Conservation (phyloP, 2,329 filamentous ascomycete genomes). For the Paramyrothecium roridum region DNA sequence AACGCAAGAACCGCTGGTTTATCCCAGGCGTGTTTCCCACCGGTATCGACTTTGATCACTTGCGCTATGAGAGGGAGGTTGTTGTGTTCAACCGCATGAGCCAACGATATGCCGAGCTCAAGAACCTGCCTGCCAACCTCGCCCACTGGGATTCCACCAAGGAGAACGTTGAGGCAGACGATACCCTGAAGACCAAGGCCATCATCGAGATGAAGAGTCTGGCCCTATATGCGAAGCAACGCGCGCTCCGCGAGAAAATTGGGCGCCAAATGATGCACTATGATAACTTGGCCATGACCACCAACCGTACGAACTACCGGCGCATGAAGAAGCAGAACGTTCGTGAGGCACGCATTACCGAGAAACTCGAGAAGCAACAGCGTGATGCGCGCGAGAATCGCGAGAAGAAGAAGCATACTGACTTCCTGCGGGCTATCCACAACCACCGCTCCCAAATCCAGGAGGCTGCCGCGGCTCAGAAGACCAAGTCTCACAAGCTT, state of each 20-base stretch:
- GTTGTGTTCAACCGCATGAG: constrained; percentile 88
- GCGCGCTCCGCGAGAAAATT: constrained; percentile 79
- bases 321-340: constrained; percentile 97
- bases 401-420: constrained; percentile 95
- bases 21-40: constrained; percentile 87
- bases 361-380: constrained; percentile 99
- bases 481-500: constrained; percentile 77
- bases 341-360: constrained; percentile 91
- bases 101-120: constrained; percentile 79
- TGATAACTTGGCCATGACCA: constrained; percentile 95
- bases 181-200: constrained; percentile 81
- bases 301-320: constrained; percentile 85
- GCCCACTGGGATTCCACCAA: constrained; percentile 82
- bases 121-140: constrained; percentile 78
- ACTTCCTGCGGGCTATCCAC: constrained; percentile 85
- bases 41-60: constrained; percentile 81
- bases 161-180: constrained; percentile 65
- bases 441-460: constrained; percentile 78
- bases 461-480: constrained; percentile 63
- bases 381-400: constrained; percentile 92
- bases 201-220: constrained; percentile 95
- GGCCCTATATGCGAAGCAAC: constrained; percentile 83
- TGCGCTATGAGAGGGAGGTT: constrained; percentile 83
- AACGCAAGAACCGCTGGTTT: constrained; percentile 72
- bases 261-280: constrained; percentile 91